Evolutionary conservation across 2,329 filamentous ascomycete species (phyloP).

Genomic region (Drechslera avenae): DNA sequence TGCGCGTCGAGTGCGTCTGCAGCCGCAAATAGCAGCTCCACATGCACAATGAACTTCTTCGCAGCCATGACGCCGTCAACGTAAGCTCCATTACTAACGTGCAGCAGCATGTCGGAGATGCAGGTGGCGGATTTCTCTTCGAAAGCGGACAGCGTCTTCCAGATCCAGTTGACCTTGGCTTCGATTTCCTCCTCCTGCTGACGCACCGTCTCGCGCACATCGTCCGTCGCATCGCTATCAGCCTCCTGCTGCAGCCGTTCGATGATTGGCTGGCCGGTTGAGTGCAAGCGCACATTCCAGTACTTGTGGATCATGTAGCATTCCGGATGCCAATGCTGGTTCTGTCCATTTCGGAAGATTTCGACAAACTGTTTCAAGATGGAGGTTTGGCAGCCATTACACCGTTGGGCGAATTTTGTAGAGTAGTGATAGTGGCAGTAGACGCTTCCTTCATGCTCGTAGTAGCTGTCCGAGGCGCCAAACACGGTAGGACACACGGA

Average conservation of each 20-base stretch:
- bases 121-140: conserved; percentile 97
- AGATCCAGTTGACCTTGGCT: conserved; percentile 96
- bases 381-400: conserved; percentile 94
- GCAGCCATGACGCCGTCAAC: conserved; percentile 93
- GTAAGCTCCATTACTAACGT: conserved; percentile 97
- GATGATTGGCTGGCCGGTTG: conserved; percentile 48
- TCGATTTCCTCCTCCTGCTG: conserved; percentile 93
- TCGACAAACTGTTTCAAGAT: conserved; percentile 99
- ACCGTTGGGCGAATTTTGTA: conserved; percentile 93
- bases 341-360: conserved; percentile 96
- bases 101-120: conserved; percentile 98
- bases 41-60: conserved; percentile 94
- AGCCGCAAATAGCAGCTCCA: conserved; percentile 88
- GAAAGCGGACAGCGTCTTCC: conserved; percentile 95
- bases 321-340: conserved; percentile 99
- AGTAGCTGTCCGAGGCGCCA: conserved; percentile 97
- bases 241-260: conserved; percentile 39
- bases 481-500: conserved; percentile 98
- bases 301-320: conserved; percentile 99
- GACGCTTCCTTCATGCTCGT: conserved; percentile 94
- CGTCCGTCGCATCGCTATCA: conserved; percentile 65
- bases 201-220: conserved; percentile 75
- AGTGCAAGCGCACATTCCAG: conserved; percentile 88
- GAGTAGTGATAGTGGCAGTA: conserved; percentile 99
- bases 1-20: conserved; percentile 82